Base-by-base conservation (phyloP, 2,329 filamentous ascomycete genomes). In the Stagonosporopsis tanaceti region DNA sequence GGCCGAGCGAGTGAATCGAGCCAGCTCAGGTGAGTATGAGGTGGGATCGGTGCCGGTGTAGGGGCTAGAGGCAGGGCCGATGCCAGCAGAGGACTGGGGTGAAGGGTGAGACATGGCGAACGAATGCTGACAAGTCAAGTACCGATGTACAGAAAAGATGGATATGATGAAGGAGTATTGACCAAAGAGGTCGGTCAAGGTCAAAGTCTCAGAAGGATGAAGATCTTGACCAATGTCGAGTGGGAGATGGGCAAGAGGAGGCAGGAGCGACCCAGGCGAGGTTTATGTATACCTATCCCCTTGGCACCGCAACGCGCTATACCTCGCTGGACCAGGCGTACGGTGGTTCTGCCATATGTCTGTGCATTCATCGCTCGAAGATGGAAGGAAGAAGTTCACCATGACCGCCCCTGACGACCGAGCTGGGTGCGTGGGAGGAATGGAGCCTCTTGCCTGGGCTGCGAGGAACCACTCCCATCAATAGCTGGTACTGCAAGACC, bases 11-110 rank as follows among this genome's bases (percentile, higher is more conserved):
- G 52, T 30, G 53, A 65, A 62, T 51, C 69, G 69, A 24, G 57
- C 54, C 4, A 60, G 27, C 30, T 71, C 68, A 35, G 69, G 70
- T 11, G 70, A 71, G 64, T 72, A 71, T 6, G 66, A 54, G 9
- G 71, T 71, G 6, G 64, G 64, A 24, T 74, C 67, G 14, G 70
- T 73, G 42, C 66, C 65, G 24, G 59, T 61, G 34, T 65, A 71
- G 22, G 70, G 70, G 42, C 67, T 70, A 4, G 68, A 71, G 1
- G 67, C 56, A 32, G 66, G 59, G 39, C 66, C 67, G 50, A 54
- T 41, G 34, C 57, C 62, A 27, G 58, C 60, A 14, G 66, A 69
- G 14, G 69, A 70, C 46, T 62, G 57, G 17, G 67, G 63, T 28
- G 69, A 70, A 35, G 63, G 61, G 47, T 64, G 64, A 59, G 66